These are phyloP conservation scores for Bathelium albidoporum DNA, from an alignment of 495 filamentous ascomycete species.

Conservation along the genomic window DNA sequence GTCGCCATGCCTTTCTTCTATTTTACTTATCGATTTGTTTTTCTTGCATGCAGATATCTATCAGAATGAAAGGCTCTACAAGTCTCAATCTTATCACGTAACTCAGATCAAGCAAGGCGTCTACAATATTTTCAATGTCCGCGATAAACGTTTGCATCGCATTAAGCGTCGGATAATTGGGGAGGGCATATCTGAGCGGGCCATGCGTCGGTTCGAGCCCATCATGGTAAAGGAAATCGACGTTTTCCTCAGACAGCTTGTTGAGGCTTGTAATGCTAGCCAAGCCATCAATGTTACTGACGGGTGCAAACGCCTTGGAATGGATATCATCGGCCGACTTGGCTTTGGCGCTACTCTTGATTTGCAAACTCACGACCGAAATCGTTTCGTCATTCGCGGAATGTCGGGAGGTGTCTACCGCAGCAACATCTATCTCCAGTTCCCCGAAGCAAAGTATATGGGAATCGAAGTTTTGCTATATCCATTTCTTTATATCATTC, in stretches of 20 bases:
- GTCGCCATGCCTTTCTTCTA: too few relatives aligned
- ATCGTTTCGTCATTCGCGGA: background rate
- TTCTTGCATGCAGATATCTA: background rate
- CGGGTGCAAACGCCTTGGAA: conserved; percentile 57
- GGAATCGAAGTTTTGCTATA: background rate
- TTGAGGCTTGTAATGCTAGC: background rate
- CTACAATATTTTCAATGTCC: conserved; percentile 49
- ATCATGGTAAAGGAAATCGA: background rate
- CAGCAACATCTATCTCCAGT: background rate
- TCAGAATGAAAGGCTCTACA: background rate
- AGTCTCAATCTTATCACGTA: background rate
- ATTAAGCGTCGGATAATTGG: conserved; percentile 38
- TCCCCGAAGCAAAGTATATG: background rate
- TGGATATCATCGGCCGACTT: conserved; percentile 64
- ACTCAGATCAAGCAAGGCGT: conserved; percentile 30
- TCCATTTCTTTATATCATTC: background rate
- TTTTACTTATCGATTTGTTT: too few relatives aligned
- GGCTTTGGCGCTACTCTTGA: conserved; percentile 61
- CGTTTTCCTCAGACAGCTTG: background rate
- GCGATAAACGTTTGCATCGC: conserved; percentile 50
- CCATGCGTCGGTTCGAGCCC: background rate
- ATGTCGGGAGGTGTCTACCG: background rate
- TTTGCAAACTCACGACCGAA: conserved; percentile 34
- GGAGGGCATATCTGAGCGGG: background rate
- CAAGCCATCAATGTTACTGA: conserved; percentile 41